A percentile compares a stretch with the other conserved stretches of the same genome.
phyloP scores from a whole-genome alignment of 768 basidiomycete genomes.

The Tricholoma sp. region DNA sequence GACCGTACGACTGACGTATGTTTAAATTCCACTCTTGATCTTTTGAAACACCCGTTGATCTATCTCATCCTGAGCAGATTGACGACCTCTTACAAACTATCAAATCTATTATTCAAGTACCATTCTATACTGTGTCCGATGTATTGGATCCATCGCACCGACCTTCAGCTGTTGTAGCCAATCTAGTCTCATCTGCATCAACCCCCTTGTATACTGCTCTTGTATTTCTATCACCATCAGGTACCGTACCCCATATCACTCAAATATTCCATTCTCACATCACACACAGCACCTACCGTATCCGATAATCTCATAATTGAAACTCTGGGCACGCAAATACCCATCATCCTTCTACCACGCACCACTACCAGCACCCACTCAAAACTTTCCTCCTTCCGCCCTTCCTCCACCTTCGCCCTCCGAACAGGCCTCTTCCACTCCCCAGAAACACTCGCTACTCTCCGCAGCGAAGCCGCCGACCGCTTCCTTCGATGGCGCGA shows the following conservation, averaged over 20 bases:
- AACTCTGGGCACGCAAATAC: slow-evolving; percentile 47
- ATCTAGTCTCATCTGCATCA: slow-evolving; percentile 51
- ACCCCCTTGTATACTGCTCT: slow-evolving; percentile 59
- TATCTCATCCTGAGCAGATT: slow-evolving; percentile 22
- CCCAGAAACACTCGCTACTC: slow-evolving; percentile 50
- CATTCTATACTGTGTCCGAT: slow-evolving; percentile 50
- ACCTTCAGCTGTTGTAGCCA: slow-evolving; percentile 46
- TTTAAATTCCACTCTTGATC: background rate
- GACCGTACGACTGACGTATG: slow-evolving; percentile 39
- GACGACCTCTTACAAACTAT: slow-evolving; percentile 26
- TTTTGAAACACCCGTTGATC: slow-evolving; percentile 6
- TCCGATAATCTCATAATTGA: slow-evolving; percentile 45
- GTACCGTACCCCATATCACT: slow-evolving; percentile 25
- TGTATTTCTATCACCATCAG: slow-evolving; percentile 44
- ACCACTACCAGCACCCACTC: slow-evolving; percentile 24
- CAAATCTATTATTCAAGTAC: slow-evolving; percentile 45
- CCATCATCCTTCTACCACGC: slow-evolving; percentile 50
- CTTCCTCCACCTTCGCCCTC: slow-evolving; percentile 44
- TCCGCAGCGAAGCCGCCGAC: slow-evolving; percentile 63
- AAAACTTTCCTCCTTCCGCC: slow-evolving; percentile 53
- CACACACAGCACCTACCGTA: slow-evolving; percentile 25
- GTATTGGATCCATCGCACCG: slow-evolving; percentile 47
- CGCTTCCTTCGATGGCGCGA: slow-evolving; percentile 72
- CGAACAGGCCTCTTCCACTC: slow-evolving; percentile 59
- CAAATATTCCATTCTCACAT: slow-evolving; percentile 6